A percentile compares a stretch with the other conserved stretches of the same genome.
Conservation (phyloP, 495 filamentous ascomycete species). For the Cetradonia linearis region DNA sequence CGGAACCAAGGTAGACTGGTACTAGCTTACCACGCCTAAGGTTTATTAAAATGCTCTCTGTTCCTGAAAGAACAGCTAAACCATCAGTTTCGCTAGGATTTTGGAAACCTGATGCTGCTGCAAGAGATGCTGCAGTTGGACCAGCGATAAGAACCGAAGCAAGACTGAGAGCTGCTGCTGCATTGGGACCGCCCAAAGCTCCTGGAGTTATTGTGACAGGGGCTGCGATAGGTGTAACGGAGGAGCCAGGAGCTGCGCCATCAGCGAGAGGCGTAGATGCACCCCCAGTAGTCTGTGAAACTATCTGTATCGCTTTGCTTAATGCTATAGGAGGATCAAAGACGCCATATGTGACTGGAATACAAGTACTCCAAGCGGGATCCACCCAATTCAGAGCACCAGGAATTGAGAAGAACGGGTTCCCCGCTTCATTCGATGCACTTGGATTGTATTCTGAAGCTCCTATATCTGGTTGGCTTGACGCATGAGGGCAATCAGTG, state of each 20-base stretch:
- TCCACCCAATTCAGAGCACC: conserved; percentile 6
- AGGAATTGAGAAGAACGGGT: not conserved
- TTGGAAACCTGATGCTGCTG: not conserved
- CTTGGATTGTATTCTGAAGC: not conserved
- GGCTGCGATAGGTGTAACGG: not conserved
- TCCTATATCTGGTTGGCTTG: not conserved
- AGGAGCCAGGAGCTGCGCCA: not conserved
- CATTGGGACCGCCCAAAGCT: not conserved
- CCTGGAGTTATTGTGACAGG: not conserved
- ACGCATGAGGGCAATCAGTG: not conserved
- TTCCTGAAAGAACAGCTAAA: not conserved
- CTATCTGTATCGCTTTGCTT: not conserved
- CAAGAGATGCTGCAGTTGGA: not conserved
- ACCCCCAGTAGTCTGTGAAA: not conserved
- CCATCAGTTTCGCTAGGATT: not conserved
- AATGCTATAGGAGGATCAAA: conserved; percentile 1
- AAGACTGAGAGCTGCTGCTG: not conserved
- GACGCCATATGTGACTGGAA: conserved; percentile 6
- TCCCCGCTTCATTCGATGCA: not conserved
- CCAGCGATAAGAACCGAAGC: not conserved
- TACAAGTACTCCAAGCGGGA: conserved; percentile 1
- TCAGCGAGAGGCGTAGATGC: not conserved
- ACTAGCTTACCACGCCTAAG: not conserved
- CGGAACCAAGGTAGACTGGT: not conserved
- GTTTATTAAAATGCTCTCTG: not conserved